Conservation (phyloP, 176 grass and related monocot genomes). For the Pharus latifolius region DNA sequence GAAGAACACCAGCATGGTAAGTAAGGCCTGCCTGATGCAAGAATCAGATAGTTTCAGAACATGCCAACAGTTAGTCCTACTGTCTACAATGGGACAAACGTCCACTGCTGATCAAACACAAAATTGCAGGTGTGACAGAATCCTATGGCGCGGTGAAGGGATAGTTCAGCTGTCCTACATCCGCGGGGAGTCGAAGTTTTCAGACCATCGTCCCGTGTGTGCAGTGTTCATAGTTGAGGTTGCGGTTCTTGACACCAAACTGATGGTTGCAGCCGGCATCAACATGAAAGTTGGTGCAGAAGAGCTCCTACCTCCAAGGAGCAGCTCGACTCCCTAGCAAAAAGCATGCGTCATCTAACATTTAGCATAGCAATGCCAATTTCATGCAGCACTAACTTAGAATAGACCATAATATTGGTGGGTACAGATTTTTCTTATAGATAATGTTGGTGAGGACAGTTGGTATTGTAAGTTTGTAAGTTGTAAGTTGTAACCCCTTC, state of each 20-base stretch:
- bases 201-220: constrained; percentile 83
- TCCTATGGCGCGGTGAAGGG: constrained; percentile 79
- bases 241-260: constrained; percentile 23
- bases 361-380: neutral
- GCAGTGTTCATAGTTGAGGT: constrained; percentile 57
- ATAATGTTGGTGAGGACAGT: neutral
- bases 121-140: constrained; percentile 64
- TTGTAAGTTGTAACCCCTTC: neutral
- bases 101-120: neutral
- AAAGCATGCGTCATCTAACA: neutral
- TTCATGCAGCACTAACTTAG: neutral
- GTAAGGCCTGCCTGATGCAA: neutral
- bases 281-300: constrained; percentile 85
- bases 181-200: constrained; percentile 83
- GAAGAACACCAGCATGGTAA: constrained; percentile 92
- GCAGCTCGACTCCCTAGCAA: neutral
- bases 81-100: neutral
- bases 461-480: no score
- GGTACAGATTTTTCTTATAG: no score
- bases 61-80: neutral
- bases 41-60: neutral
- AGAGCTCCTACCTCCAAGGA: constrained; percentile 38
- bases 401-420: neutral
- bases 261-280: constrained; percentile 20
- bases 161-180: constrained; percentile 82